phyloP scores from a whole-genome alignment of 1,284 basidiomycete species.

The Apiotrichum akiyoshidainum region DNA sequence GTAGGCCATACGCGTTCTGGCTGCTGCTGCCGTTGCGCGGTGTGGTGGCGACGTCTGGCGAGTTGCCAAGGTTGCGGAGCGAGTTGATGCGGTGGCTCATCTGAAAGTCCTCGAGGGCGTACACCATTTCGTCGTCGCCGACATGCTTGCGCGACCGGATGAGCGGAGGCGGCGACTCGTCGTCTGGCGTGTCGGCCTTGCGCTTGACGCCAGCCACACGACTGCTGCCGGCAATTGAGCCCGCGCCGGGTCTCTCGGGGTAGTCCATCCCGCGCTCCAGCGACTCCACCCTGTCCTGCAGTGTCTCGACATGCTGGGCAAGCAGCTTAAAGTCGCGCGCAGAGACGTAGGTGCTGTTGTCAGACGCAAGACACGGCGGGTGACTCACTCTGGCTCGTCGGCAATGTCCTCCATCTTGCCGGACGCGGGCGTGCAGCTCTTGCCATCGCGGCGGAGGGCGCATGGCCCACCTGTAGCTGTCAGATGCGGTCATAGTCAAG shows the following conservation, averaged over 20 bases:
- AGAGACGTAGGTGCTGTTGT: constrained; percentile 10
- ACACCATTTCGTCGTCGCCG: constrained; percentile 25
- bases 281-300: constrained; percentile 10
- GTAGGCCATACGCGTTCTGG: no score
- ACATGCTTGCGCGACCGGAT: constrained; percentile 13
- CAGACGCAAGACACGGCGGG: no score
- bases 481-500: not conserved
- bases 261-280: constrained; percentile 5
- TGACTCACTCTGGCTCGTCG: constrained; percentile 4
- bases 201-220: not conserved
- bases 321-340: constrained; percentile 13
- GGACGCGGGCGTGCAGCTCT: constrained; percentile 17
- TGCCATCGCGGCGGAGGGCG: constrained; percentile 18
- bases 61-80: constrained; percentile 17
- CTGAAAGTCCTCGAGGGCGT: constrained; percentile 24
- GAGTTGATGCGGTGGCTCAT: constrained; percentile 22
- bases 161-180: not conserved
- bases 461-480: constrained; percentile 19
- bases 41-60: not conserved
- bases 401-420: constrained; percentile 11
- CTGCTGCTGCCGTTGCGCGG: no score
- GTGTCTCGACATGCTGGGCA: constrained; percentile 3
- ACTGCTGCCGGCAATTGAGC: not conserved
- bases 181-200: not conserved
- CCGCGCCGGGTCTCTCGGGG: not conserved